A percentile compares a stretch with the other conserved stretches of the same genome.
Evolutionary conservation across 225 moss, liverwort and hornwort genomes (phyloP).

Genomic region (Takakia lepidozioides): DNA sequence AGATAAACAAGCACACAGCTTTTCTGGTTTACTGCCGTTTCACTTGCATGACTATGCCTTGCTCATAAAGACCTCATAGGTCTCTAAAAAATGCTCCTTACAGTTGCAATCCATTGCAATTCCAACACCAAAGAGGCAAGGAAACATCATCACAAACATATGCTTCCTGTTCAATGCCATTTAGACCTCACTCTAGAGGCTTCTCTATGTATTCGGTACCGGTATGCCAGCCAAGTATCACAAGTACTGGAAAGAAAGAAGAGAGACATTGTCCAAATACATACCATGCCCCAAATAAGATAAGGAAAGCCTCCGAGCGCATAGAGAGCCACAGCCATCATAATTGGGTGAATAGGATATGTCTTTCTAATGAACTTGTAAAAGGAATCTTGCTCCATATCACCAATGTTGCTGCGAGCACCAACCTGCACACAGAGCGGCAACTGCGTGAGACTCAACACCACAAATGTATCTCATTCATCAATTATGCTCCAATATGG

Average conservation of each 20-base stretch:
- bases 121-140: neutral
- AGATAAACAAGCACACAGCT: neutral
- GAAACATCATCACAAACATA: neutral
- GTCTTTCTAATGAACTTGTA: constrained; percentile 87
- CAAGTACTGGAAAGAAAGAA: no score
- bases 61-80: no score
- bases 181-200: no score
- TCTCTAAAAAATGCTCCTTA: neutral
- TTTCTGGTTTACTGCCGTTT: no score
- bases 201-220: no score
- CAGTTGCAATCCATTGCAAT: no score
- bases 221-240: no score
- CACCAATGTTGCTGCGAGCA: constrained; percentile 63
- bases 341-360: constrained; percentile 58
- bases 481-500: no score
- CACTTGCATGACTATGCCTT: no score
- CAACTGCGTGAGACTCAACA: no score
- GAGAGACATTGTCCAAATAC: neutral
- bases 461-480: no score
- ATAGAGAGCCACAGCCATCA: constrained; percentile 58
- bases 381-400: constrained; percentile 86
- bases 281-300: constrained; percentile 96
- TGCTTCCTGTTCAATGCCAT: no score
- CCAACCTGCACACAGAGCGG: constrained; percentile 48
- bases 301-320: constrained; percentile 83